Conservation (phyloP, 495 filamentous ascomycete genomes). For the Peziza echinospora region DNA sequence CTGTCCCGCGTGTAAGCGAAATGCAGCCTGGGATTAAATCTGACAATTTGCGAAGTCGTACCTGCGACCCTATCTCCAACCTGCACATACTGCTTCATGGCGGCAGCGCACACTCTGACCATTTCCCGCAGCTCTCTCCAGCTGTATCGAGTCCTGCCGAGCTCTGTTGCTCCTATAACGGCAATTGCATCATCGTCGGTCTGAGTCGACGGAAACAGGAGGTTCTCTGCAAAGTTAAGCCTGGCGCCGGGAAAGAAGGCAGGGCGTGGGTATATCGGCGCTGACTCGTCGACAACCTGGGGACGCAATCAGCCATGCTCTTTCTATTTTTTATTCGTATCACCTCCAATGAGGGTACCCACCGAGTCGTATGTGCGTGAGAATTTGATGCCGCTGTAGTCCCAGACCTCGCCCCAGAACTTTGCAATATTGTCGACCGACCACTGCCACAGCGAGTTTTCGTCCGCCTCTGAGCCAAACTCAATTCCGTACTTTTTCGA, state of each 20-base stretch:
- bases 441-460: constrained; percentile 60
- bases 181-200: constrained; percentile 37
- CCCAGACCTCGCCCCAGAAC: constrained; percentile 78
- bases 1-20: constrained; percentile 21
- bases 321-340: not conserved
- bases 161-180: constrained; percentile 59
- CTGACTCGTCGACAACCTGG: constrained; percentile 45
- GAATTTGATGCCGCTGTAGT: constrained; percentile 50
- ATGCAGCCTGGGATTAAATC: no score
- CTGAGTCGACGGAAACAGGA: constrained; percentile 48
- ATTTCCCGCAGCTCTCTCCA: constrained; percentile 63
- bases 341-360: constrained; percentile 1
- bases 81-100: constrained; percentile 42
- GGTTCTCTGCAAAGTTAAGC: constrained; percentile 83
- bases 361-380: constrained; percentile 22
- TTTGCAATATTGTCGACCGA: constrained; percentile 49
- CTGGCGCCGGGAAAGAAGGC: constrained; percentile 57
- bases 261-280: constrained; percentile 65
- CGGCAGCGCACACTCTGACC: constrained; percentile 49
- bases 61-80: constrained; percentile 50
- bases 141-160: constrained; percentile 47
- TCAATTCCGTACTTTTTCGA: constrained; percentile 41
- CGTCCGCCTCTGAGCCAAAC: constrained; percentile 29
- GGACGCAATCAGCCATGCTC: not conserved
- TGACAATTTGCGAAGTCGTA: no score